Evolutionary conservation across 2,329 filamentous ascomycete species (phyloP), one percentile per base, ranked within the genome.

Genomic region (Gnomoniopsis smithogilvyi): DNA sequence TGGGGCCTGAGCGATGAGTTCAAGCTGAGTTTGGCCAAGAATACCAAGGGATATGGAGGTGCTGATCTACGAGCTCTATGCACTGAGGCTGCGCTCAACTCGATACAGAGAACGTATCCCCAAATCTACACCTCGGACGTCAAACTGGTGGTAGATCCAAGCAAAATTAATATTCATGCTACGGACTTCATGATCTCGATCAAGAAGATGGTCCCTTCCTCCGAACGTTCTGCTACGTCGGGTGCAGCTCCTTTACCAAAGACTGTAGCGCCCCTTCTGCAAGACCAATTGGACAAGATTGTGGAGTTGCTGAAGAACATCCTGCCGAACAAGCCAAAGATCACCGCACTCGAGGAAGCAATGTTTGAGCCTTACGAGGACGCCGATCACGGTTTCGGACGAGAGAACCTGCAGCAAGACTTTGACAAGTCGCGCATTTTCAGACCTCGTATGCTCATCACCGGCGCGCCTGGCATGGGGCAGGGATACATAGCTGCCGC

Each of bases 101-200:
- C 95, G 2, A 95, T 99, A 24, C 95, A 99, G 73, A 84, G 95
- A 67, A 94, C 91, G 3, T 99, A 96, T 69, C 95, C 95, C 17
- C 95, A 99, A 69, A 97, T 99, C 63, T 99, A 99, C 77, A 85
- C 86, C 24, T 94, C 93, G 0, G 88, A 90, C 64, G 87, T 96
- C 71, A 97, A 97, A 75, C 84, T 98, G 34, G 76, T 96, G 47
- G 95, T 99, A 59, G 88, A 97, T 66, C 88, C 93, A 0, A 83
- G 84, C 62, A 91, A 87, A 67, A 96, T 99, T 68, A 86, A 86
- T 59, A 87, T 99, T 41, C 88, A 91, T 47, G 92, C 95, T 4
- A 95, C 95, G 58, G 95, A 99, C 73, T 99, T 99, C 68, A 96
- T 96, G 90, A 83, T 97, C 15, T 96, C 94, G 0, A 88, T 97